These are phyloP conservation scores for Aquanectria penicillioides DNA, from an alignment of 2,329 filamentous ascomycete genomes.

Conservation along the genomic window DNA sequence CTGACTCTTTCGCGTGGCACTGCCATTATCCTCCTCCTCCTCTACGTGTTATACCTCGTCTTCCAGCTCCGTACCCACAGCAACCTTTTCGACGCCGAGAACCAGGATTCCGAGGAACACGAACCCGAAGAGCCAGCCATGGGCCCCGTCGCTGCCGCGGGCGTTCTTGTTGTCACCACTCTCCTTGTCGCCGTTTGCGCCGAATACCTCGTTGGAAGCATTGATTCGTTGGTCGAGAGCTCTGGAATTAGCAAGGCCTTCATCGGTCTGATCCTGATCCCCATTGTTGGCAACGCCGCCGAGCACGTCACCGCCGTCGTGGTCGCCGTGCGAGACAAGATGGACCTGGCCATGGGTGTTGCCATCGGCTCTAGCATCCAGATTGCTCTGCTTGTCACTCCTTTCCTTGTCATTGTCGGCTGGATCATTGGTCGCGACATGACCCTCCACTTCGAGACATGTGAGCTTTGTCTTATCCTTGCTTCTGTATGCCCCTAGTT, in stretches of 20 bases:
- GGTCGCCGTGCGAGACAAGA: conserved; percentile 81
- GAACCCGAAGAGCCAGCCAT: conserved; percentile 62
- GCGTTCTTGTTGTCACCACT: conserved; percentile 76
- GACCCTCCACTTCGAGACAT: conserved; percentile 81
- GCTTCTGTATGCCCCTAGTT: neutral
- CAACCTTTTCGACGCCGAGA: conserved; percentile 73
- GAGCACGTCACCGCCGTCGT: conserved; percentile 86
- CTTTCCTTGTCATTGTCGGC: conserved; percentile 81
- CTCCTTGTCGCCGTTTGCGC: conserved; percentile 78
- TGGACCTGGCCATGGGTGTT: conserved; percentile 79
- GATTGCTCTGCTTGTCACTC: conserved; percentile 84
- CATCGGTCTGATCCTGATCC: conserved; percentile 81
- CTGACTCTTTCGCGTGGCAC: conserved; percentile 80
- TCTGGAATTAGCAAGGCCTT: conserved; percentile 82
- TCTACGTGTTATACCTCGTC: conserved; percentile 80
- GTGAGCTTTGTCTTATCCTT: conserved; percentile 46
- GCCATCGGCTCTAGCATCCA: conserved; percentile 86
- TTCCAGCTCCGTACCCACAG: conserved; percentile 83
- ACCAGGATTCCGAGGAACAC: conserved; percentile 54
- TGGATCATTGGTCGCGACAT: conserved; percentile 80
- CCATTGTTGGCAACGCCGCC: conserved; percentile 82
- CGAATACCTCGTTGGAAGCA: conserved; percentile 81
- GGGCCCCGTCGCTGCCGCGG: conserved; percentile 69
- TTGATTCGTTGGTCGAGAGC: conserved; percentile 75
- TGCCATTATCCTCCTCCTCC: conserved; percentile 76